Conservation (phyloP, 2,329 filamentous ascomycete genomes). For the Pseudogymnoascus destructans region DNA sequence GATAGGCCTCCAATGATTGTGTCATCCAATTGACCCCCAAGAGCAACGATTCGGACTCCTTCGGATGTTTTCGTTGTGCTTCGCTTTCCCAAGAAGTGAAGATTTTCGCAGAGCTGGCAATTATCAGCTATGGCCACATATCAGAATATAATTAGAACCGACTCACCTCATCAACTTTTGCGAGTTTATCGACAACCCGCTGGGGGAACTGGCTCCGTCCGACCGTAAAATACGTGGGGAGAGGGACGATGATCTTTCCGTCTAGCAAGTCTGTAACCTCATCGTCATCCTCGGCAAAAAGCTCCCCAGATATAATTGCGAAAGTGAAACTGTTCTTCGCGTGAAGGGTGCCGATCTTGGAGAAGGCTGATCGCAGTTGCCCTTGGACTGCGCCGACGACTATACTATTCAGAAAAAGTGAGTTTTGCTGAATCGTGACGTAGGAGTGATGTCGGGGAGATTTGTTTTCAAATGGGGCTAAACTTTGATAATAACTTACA, state of each 20-base stretch:
- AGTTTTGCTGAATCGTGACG: slow-evolving; percentile 15
- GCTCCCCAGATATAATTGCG: slow-evolving; percentile 69
- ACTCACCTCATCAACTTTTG: slow-evolving; percentile 49
- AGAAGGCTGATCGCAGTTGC: slow-evolving; percentile 60
- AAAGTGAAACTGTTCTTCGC: slow-evolving; percentile 80
- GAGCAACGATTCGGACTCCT: slow-evolving; percentile 71
- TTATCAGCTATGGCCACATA: neutral
- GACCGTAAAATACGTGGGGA: slow-evolving; percentile 85
- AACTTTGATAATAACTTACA: slow-evolving; percentile 29
- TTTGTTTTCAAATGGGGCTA: neutral
- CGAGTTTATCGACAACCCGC: slow-evolving; percentile 57
- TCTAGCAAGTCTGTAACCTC: slow-evolving; percentile 50
- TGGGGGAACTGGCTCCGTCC: slow-evolving; percentile 60
- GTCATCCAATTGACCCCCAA: slow-evolving; percentile 61
- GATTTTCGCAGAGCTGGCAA: slow-evolving; percentile 65
- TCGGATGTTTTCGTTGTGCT: slow-evolving; percentile 81
- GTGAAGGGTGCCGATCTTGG: slow-evolving; percentile 69
- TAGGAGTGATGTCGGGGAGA: slow-evolving; percentile 12
- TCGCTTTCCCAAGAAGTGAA: slow-evolving; percentile 79
- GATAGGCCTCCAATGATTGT: slow-evolving; percentile 48
- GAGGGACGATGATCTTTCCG: slow-evolving; percentile 59
- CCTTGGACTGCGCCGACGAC: slow-evolving; percentile 77
- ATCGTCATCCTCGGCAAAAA: slow-evolving; percentile 58
- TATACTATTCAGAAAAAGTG: slow-evolving; percentile 17
- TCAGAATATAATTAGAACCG: slow-evolving; percentile 10